Percentiles rank a stretch among this genome's conserved stretches.
These are phyloP conservation scores for Batkoa obscura DNA, from an alignment of 371 early-diverging fungal species.

Conservation along the genomic window DNA sequence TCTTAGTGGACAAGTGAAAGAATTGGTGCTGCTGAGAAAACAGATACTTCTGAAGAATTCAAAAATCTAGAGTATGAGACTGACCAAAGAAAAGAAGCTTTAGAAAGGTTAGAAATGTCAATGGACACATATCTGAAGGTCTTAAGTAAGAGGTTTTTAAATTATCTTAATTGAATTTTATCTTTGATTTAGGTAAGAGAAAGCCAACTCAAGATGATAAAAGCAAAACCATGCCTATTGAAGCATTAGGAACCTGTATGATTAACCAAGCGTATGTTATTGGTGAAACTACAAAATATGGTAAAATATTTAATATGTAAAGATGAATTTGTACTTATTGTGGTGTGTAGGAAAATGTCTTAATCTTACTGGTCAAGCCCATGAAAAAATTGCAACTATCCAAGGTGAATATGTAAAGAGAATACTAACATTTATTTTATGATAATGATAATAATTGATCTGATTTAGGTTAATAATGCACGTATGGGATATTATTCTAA, in stretches of 20 bases:
- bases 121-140: conserved; percentile 8
- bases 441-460: conserved; percentile 6
- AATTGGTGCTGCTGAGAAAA: conserved; percentile 8
- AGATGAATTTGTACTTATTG: not conserved
- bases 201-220: conserved; percentile 38
- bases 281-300: conserved; percentile 32
- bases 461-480: conserved; percentile 13
- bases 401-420: conserved; percentile 29
- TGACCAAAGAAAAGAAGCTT: conserved; percentile 6
- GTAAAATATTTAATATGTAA: conserved; percentile 24
- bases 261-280: conserved; percentile 28
- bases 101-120: conserved; percentile 5
- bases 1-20: conserved; percentile 11
- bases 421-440: no score
- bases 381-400: conserved; percentile 31
- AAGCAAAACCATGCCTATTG: conserved; percentile 29
- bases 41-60: conserved; percentile 11
- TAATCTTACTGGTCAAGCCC: conserved; percentile 34
- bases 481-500: conserved; percentile 8
- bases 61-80: conserved; percentile 8
- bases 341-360: conserved; percentile 22
- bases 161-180: conserved; percentile 16
- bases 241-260: conserved; percentile 37
- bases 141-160: conserved; percentile 14
- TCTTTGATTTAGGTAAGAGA: conserved; percentile 22